Percentiles rank a stretch among this genome's conserved stretches.
These are phyloP conservation scores for Apostasia ramifera DNA, from an alignment of 106 monocot genomes.

Conservation along the genomic window DNA sequence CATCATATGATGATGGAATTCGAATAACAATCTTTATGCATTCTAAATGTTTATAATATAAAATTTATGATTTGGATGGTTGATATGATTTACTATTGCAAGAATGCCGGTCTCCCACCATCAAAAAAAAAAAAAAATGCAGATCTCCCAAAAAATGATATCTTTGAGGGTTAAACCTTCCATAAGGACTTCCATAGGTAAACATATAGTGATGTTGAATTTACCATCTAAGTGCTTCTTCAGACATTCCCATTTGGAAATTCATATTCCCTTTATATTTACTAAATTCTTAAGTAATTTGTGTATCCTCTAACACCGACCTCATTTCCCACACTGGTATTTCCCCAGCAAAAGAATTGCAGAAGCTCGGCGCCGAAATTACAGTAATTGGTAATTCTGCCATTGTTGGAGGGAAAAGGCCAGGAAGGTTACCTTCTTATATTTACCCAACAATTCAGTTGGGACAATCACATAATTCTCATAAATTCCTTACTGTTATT, in stretches of 20 bases:
- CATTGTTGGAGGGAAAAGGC: constrained; percentile 21
- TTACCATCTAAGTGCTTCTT: background rate
- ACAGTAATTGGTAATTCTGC: constrained; percentile 18
- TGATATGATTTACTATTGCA: no score
- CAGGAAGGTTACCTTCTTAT: constrained; percentile 15
- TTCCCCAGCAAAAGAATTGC: constrained; percentile 32
- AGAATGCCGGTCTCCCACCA: no score
- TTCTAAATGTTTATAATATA: no score
- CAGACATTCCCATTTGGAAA: background rate
- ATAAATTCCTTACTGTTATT: background rate
- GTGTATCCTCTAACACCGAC: no score
- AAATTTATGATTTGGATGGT: no score
- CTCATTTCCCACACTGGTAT: no score
- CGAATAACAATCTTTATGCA: no score
- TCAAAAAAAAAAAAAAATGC: no score
- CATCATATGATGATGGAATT: no score
- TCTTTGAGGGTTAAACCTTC: background rate
- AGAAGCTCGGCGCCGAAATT: constrained; percentile 39
- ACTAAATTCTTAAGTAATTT: background rate
- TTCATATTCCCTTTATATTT: background rate
- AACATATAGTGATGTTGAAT: background rate
- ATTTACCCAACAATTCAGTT: background rate
- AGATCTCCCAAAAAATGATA: no score
- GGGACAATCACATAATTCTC: background rate
- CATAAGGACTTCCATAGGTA: background rate